These are phyloP conservation scores for Alternaria alternata DNA, from an alignment of 2,329 filamentous ascomycete species.

Conservation along the genomic window DNA sequence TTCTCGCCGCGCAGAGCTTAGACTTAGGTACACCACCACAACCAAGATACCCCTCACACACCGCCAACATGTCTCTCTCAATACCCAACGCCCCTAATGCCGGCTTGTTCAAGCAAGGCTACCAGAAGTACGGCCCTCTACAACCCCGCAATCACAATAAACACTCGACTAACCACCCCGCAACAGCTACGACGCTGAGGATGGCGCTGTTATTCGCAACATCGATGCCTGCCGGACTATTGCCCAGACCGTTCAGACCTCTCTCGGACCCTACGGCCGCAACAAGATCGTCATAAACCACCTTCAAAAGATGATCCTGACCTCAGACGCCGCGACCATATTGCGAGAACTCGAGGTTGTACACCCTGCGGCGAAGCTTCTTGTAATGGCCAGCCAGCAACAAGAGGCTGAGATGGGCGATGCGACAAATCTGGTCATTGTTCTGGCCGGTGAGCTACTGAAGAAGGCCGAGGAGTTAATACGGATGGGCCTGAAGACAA, in stretches of 20 bases:
- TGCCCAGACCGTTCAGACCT: slow-evolving; percentile 94
- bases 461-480: slow-evolving; percentile 97
- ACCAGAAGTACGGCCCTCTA: slow-evolving; percentile 78
- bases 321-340: slow-evolving; percentile 96
- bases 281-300: slow-evolving; percentile 99
- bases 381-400: slow-evolving; percentile 99
- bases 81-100: slow-evolving; percentile 94
- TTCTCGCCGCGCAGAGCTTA: slow-evolving; percentile 30
- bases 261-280: slow-evolving; percentile 93
- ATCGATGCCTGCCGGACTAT: slow-evolving; percentile 98
- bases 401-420: slow-evolving; percentile 99
- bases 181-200: slow-evolving; percentile 93
- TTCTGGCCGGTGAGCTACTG: slow-evolving; percentile 92
- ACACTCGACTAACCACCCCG: slow-evolving; percentile 46
- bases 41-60: slow-evolving; percentile 42
- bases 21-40: slow-evolving; percentile 31
- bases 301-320: slow-evolving; percentile 98
- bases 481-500: slow-evolving; percentile 97
- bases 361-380: slow-evolving; percentile 94
- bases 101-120: slow-evolving; percentile 93
- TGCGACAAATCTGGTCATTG: slow-evolving; percentile 95
- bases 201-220: slow-evolving; percentile 97
- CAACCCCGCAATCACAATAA: slow-evolving; percentile 27
- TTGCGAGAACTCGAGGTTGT: slow-evolving; percentile 97
- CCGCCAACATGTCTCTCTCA: slow-evolving; percentile 82